Base-by-base conservation (phyloP, 352 stramenopile species). In the Phytophthora pistaciae region DNA sequence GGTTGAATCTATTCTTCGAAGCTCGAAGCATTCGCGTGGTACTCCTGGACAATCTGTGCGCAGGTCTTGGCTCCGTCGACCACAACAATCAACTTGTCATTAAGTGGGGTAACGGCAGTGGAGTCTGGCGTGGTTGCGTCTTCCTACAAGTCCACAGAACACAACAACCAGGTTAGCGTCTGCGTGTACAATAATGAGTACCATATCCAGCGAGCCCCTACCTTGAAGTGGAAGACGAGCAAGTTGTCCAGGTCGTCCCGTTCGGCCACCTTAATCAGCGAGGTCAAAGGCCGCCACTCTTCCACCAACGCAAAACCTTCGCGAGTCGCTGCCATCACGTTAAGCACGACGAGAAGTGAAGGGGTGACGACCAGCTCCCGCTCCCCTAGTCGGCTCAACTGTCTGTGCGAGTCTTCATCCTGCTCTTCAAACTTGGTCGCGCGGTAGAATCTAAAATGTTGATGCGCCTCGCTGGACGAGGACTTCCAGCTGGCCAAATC, bases 141-240 rank as follows among this genome's bases (percentile, higher is more conserved):
- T 63, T 63, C 55, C 65, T 67, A 64, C 33, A 69, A 18, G 25
- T 61, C 42, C 6, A 66, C 25, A 29, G 25, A 60, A 33, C 50
- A 38, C 20, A 52, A 20, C 40, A 48, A 49, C 16, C 4, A 49
- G 9, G 40, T 49, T 49, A 49, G 40, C 1, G 21, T 1, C 13
- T 49, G 16, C 1, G n/a, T 20, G 11, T n/a, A 11, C 40, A 21
- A 33, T 3, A 33, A 9, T 33, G 40, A 38, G 33, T 16, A 58
- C 31, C 13, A 23, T 29, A 53, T 21, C 33, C n/a, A 33, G 13
- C n/a, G 44, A 52, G 16, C 3, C 1, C 66, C 13, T 81, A 96
- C 88, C 70, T 87, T 84, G 60, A 94, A 96, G 60, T 91, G 75
- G 60, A 96, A 90, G 42, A 94, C 73, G 25, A 96, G 68, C 1